Base-by-base conservation (phyloP, 1,284 basidiomycete genomes). In the Cutaneotrichosporon cutaneum region DNA sequence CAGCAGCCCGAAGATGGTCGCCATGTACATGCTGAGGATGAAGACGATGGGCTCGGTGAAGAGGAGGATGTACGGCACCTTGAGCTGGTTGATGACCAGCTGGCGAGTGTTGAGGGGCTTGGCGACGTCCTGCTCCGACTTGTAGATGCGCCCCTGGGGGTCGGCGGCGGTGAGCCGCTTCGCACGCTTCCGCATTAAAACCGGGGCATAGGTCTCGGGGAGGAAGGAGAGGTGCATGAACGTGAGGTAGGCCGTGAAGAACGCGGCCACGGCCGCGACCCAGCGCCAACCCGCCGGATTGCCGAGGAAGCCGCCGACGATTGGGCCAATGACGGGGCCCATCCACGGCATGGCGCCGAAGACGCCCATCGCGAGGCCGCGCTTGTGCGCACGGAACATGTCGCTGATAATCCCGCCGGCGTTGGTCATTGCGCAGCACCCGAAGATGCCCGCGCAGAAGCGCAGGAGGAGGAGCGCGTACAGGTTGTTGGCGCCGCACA, bases 31-130 rank as follows among this genome's bases (percentile, higher is more conserved):
- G 0, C 87, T 83, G 26, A 88, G 80, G 22, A 85, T 78, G 10
- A 86, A 75, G 3, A 88, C 87, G 66, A 89, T 88, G 9, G 86
- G 85, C 72, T 89, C 88, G 4, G 83, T 86, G 63, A 83, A 77
- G 35, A 89, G 79, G 70, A 89, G 68, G 84, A 85, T 61, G 68
- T 80, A 80, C 0, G 81, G 81, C 7, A 77, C 67, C 22, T 74
- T 70, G 60, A 82, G 67, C 67, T 67, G 58, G 71, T 51, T 53
- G 65, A 73, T 71, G 54, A 76, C 72, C 35, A 73, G 65, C 7
- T 66, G 57, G n/a, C 65, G 56, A n/a, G 75, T 44, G 18, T 70
- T 67, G 30, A 76, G 55, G 16, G 77, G 70, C 56, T 69, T 66
- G 11, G 77, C 73, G 18, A 71, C 69, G 30, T 80, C 74, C 16